Evolutionary conservation across 441 rosid genomes (phyloP), one percentile per base, ranked within the genome.

Genomic region (Corymbia citriodora): DNA sequence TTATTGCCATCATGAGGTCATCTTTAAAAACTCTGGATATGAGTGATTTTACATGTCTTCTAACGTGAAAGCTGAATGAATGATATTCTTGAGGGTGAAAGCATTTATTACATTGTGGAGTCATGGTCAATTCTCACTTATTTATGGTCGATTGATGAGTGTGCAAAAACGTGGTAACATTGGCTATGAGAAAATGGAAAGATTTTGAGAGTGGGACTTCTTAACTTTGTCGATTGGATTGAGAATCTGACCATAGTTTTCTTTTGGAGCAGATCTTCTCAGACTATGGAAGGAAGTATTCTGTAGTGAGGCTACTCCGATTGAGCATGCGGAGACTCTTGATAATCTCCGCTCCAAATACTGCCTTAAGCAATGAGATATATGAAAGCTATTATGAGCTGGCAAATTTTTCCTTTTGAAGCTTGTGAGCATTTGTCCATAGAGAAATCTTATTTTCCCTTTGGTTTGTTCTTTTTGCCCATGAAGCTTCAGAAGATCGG

Each of bases 231-330:
- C 25, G 13, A 2, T 49, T 21, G 68, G 63, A 68, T 36, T 59
- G 88, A 45, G 70, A 59, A 61, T 17, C 36, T 27, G 68, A 33
- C 59, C 49, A 27, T 23, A 27, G 45, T 89, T 90, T 29, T 89
- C 63, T 91, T 93, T 29, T 91, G 85, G 91, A n/a, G 88, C 96
- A 98, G 99, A 96, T 93, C 96, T 98, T 89, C 79, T 89, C 90
- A 96, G 94, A 95, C 88, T 95, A 88, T 97, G 99, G 99, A 93
- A 95, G 61, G 96, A 94, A 91, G 95, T 94, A 49, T 96, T 97
- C 91, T 92, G 97, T 89, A 91, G 88, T 14, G 93, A 96, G 91
- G 94, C 96, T 40, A 95, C 97, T 29, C 95, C 95, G 53, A 91
- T 95, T 10, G 96, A 96, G 91, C 91, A 94, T 90, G 94, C 95